Evolutionary conservation across 106 monocot species (phyloP), one percentile per base, ranked within the genome.

Genomic region (Dendrobium officinale): DNA sequence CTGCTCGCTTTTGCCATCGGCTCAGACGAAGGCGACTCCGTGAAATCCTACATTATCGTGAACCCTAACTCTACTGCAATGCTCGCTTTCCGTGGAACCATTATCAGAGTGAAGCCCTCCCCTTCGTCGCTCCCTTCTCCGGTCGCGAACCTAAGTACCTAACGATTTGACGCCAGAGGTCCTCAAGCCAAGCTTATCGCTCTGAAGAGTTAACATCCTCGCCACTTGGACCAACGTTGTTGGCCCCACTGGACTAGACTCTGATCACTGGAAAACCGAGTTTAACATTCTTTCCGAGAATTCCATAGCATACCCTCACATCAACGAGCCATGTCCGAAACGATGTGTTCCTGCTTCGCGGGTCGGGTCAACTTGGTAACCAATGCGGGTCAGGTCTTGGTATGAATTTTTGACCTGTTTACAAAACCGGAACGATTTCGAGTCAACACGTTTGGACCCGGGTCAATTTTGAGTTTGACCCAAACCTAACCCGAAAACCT

Each of bases 201-300:
- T 0, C 97, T 94, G 0, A 94, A 94, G 94, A 1, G 97, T 94
- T 17, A 97, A 97, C 85, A 97, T 97, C 20, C 86, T 97, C 17
- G 97, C 97, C 19, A 92, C 97, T 9, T 97, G 97, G 97, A 97
- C 94, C 19, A 90, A 84, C 68, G 90, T 90, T 9, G 84, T 92
- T 4, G 97, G 97, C 10, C 97, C 97, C 7, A 92, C 94, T 1
- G 94, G 94, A 0, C 85, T 94, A 1, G 89, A 85, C 29, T 83
- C 87, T 18, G 94, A 97, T 84, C 18, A 19, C 18, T 79, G 97
- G 73, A 84, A 82, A 67, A 92, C 91, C 24, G 94, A 97, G 88
- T 97, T 97, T 84, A 97, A 97, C 85, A 94, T 97, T 37, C 90
- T 94, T 10, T 97, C 94, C 4, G 94, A 94, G 0, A 97, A 94